phyloP scores from a whole-genome alignment of 306 rosid species.

The Dryas octopetala region DNA sequence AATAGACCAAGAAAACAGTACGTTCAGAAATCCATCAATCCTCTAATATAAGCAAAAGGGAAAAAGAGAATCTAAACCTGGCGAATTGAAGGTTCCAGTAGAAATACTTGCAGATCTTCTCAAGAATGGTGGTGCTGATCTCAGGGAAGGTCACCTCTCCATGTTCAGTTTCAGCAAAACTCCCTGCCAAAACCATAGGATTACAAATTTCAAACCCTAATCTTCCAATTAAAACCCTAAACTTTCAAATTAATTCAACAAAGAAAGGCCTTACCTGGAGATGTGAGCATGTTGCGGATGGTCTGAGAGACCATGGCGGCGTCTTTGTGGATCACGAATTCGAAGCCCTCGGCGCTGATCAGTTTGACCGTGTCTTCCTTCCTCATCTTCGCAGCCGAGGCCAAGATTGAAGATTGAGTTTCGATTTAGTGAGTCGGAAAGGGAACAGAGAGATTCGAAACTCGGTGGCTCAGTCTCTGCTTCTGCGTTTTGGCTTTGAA shows the following conservation, averaged over 20 bases:
- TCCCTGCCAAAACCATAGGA: constrained; percentile 44
- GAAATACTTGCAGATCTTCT: constrained; percentile 96
- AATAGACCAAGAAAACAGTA: not conserved
- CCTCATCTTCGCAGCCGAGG: constrained; percentile 43
- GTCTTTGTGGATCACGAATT: constrained; percentile 85
- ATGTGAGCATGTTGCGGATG: constrained; percentile 93
- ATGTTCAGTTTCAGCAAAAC: constrained; percentile 79
- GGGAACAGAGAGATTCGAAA: not conserved
- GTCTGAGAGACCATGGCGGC: constrained; percentile 99
- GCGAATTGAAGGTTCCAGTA: constrained; percentile 97
- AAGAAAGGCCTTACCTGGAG: constrained; percentile 60
- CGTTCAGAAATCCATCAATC: not conserved
- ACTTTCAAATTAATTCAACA: not conserved
- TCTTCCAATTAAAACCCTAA: constrained; percentile 20
- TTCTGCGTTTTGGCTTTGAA: not conserved
- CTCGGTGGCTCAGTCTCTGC: not conserved
- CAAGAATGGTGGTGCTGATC: constrained; percentile 92
- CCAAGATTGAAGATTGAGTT: not conserved
- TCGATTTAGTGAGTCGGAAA: not conserved
- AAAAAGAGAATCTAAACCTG: constrained; percentile 45
- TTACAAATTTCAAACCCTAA: constrained; percentile 16
- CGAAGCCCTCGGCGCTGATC: constrained; percentile 89
- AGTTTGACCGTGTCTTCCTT: constrained; percentile 82
- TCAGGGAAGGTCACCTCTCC: constrained; percentile 94
- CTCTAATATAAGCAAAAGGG: not conserved